Base-by-base conservation (phyloP, 495 filamentous ascomycete species). In the Collariella sp. region DNA sequence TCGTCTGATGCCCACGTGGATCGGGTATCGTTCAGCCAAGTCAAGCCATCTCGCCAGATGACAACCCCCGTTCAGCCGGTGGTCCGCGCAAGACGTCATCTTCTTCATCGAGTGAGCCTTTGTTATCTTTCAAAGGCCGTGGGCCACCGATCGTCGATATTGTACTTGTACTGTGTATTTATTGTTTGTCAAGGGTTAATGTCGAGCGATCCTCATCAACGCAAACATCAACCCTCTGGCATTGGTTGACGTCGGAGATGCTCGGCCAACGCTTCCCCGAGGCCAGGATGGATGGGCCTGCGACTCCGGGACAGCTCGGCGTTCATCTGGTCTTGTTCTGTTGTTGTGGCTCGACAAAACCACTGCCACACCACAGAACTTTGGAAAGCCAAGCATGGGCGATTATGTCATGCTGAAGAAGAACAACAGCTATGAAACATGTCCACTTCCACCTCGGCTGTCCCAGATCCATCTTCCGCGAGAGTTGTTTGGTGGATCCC, bases 371-470 rank as follows among this genome's bases (percentile, higher is more conserved):
- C 26, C 26, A 31, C 26, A 9, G 26, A 31, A 31, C 26, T 31
- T 31, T 31, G 26, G 26, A 9, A 31, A 31, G 26, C 26, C 26
- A 31, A 31, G 36, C 34, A 39, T 1, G 6, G 15, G 3, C 36
- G 16, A 12, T 31, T 35, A 35, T 47, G 29, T 35, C 29, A 47
- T 36, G 11, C 43, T 35, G 31, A 23, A 29, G 22, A 36, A 4
- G 31, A 26, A 24, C 7, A 19, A 15, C 43, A 31, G 43, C n/a
- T 31, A 6, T 41, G 31, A 38, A 48, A 36, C 31, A 10, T 35
- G 44, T 47, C 18, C 31, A 20, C 46, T 36, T 38, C 46, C 46
- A 38, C 46, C 46, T 36, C 46, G 31, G 46, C 11, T 35, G 45
- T 35, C 7, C 16, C 40, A 19, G 16, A 22, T 19, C 40, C 18